Percentiles rank a stretch among this genome's conserved stretches.
These are phyloP conservation scores for Pluteus cervinus DNA, from an alignment of 768 basidiomycete genomes.

Conservation along the genomic window DNA sequence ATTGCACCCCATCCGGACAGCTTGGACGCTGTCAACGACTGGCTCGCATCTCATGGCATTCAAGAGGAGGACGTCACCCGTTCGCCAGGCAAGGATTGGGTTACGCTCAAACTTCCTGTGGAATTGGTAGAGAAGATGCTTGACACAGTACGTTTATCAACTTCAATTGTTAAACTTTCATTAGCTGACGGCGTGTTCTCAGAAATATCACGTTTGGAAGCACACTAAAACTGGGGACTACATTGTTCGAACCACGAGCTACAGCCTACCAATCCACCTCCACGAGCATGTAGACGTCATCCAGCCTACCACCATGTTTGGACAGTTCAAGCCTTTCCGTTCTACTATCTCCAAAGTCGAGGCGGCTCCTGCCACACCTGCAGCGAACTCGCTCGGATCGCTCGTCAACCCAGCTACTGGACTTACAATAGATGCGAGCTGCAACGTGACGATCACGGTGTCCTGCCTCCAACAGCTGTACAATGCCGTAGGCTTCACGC, in stretches of 20 bases:
- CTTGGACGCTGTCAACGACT: slow-evolving; percentile 48
- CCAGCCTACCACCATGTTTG: slow-evolving; percentile 70
- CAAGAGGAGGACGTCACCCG: slow-evolving; percentile 38
- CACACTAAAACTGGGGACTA: slow-evolving; percentile 46
- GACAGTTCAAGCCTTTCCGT: slow-evolving; percentile 23
- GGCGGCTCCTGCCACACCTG: slow-evolving; percentile 12
- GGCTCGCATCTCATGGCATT: slow-evolving; percentile 56
- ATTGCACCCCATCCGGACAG: slow-evolving; percentile 53
- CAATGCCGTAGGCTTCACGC: slow-evolving; percentile 40
- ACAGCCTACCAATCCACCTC: slow-evolving; percentile 57
- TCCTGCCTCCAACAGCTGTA: slow-evolving; percentile 51
- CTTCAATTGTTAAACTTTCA: background rate
- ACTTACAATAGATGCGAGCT: slow-evolving; percentile 37
- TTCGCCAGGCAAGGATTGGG: slow-evolving; percentile 68
- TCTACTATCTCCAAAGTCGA: slow-evolving; percentile 26
- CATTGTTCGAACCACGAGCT: slow-evolving; percentile 61
- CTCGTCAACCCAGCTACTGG: slow-evolving; percentile 22
- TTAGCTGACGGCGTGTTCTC: slow-evolving; percentile 3
- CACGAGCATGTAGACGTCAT: slow-evolving; percentile 60
- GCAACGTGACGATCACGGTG: slow-evolving; percentile 45
- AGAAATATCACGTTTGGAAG: slow-evolving; percentile 63
- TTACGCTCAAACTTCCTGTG: slow-evolving; percentile 53
- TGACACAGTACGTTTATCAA: slow-evolving; percentile 43
- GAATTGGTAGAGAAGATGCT: slow-evolving; percentile 62
- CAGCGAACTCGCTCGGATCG: slow-evolving; percentile 9